A percentile compares a stretch with the other conserved stretches of the same genome.
Conservation (phyloP, 805 yeast species). For the Myxozyma monticola region DNA sequence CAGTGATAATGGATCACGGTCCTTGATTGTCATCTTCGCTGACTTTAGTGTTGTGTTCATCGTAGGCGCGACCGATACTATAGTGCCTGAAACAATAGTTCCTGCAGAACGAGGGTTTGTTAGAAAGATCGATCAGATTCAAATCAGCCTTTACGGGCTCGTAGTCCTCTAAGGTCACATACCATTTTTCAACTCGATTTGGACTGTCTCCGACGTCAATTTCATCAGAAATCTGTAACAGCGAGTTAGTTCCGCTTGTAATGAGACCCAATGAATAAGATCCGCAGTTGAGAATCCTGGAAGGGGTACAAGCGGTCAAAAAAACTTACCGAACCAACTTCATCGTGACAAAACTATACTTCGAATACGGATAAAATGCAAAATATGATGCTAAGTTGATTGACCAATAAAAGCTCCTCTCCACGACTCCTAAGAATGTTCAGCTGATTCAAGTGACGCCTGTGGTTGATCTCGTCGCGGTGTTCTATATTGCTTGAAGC, state of each 20-base stretch:
- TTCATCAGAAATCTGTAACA: slow-evolving; percentile 68
- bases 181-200: slow-evolving; percentile 89
- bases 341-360: slow-evolving; percentile 48
- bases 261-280: not conserved
- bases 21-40: slow-evolving; percentile 72
- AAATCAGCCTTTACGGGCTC: not conserved
- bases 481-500: no score
- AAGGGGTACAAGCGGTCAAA: not conserved
- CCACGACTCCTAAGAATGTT: no score
- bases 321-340: slow-evolving; percentile 55
- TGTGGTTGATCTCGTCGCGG: no score
- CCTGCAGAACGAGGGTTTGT: slow-evolving; percentile 33
- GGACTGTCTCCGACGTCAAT: slow-evolving; percentile 79
- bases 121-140: not conserved
- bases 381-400: no score
- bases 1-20: slow-evolving; percentile 66
- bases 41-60: slow-evolving; percentile 85
- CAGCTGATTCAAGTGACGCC: no score
- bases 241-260: not conserved
- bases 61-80: slow-evolving; percentile 80
- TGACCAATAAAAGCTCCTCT: no score
- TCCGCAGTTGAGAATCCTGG: not conserved
- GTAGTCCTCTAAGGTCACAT: slow-evolving; percentile 21
- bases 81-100: slow-evolving; percentile 77
- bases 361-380: no score